Percentiles rank a stretch among this genome's conserved stretches.
Evolutionary conservation across 2,329 filamentous ascomycete genomes (phyloP).

Genomic region (Diaporthe citrichinensis): DNA sequence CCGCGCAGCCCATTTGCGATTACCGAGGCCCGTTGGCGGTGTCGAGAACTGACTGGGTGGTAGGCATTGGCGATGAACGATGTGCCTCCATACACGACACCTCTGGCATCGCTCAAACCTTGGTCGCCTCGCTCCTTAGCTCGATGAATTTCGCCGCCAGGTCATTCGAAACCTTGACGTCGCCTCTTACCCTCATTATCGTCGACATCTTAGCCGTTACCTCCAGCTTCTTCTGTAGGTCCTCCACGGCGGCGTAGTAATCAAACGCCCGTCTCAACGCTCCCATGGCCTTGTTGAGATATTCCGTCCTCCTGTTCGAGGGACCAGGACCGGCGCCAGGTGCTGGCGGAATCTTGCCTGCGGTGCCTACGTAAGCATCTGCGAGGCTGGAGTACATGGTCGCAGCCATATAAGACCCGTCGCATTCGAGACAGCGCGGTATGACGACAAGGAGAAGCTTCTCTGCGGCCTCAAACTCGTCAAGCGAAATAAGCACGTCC

Average conservation of each 20-base stretch:
- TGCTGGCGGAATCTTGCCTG: constrained; percentile 62
- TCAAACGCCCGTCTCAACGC: constrained; percentile 75
- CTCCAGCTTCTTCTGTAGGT: constrained; percentile 79
- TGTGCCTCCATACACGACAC: background rate
- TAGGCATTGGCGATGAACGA: background rate
- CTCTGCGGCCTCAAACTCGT: constrained; percentile 77
- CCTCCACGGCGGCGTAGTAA: constrained; percentile 77
- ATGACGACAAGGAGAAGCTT: constrained; percentile 78
- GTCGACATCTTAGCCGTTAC: constrained; percentile 87
- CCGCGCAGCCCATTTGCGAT: background rate
- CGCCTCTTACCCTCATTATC: constrained; percentile 79
- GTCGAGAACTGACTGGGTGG: background rate
- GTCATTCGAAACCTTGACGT: constrained; percentile 74
- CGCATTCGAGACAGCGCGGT: constrained; percentile 82
- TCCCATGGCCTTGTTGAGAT: constrained; percentile 70
- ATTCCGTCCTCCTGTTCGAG: constrained; percentile 65
- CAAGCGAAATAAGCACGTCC: constrained; percentile 77
- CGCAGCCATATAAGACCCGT: constrained; percentile 73
- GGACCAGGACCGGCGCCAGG: constrained; percentile 45
- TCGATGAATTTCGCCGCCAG: constrained; percentile 76
- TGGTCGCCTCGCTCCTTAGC: constrained; percentile 60
- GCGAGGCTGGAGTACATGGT: constrained; percentile 78
- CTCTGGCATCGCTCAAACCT: background rate
- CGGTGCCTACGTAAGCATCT: constrained; percentile 84
- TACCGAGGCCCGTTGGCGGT: background rate